Percentiles rank a stretch among this genome's conserved stretches.
Conservation (phyloP, 306 rosid genomes). For the Medicago truncatula region MtrunA17r5.0-ANR NC_053049.1:40967501-40968000, state of each 20-base stretch:
- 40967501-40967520: background rate
- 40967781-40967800: constrained; percentile 58
- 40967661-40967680: background rate
- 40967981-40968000: background rate
- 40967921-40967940: constrained; percentile 1
- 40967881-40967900: constrained; percentile 63
- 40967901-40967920: constrained; percentile 38
- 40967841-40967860: constrained; percentile 56
- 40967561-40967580: constrained; percentile 2
- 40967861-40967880: constrained; percentile 49
- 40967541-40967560: constrained; percentile 7
- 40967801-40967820: constrained; percentile 55
- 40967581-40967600: constrained; percentile 9
- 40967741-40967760: constrained; percentile 4
- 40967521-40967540: constrained; percentile 9
- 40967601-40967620: background rate
- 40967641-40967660: background rate
- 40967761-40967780: background rate
- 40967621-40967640: constrained; percentile 13
- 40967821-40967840: constrained; percentile 53
- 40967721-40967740: constrained; percentile 13
- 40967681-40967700: constrained; percentile 9
- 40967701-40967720: constrained; percentile 18
- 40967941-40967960: constrained; percentile 7
- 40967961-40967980: background rate